Base-by-base conservation (phyloP, 768 basidiomycete genomes). In the Candolleomyces aberdarensis region DNA sequence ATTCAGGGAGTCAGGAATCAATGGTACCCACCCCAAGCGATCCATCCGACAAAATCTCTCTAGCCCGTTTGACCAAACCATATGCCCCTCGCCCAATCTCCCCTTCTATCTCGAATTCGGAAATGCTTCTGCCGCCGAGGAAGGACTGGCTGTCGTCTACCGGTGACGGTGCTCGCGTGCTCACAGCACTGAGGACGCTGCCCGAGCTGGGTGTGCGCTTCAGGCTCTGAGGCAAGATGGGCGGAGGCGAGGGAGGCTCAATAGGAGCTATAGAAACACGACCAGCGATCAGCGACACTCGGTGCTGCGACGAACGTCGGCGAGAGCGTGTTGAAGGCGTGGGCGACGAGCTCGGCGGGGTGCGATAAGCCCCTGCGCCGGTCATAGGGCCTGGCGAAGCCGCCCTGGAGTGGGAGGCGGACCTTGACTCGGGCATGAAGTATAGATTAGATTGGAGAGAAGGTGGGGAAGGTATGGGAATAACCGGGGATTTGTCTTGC, bases 41-140 rank as follows among this genome's bases (percentile, higher is more conserved):
- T 5, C 92, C 92, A 71, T 92, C 88, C 8, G 79, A 67, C 41
- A 80, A 82, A 65, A 88, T 88, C 69, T 95, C 92, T 63, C 91
- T 82, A 1, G 87, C 96, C 58, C 92, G 83, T 73, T 96, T 95
- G 43, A 99, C 96, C 47, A 98, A 80, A 2, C 96, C 96, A 72
- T 98, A 98, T 11, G 96, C 96, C 10, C 96, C 96, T 59, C 93
- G 83, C 14, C 96, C 96, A 26, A 96, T 92, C 69, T 96, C 94
- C 49, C 83, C 83, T 66, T 94, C 86, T 58, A 97, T 88, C 20
- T 88, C 82, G 70, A 91, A 97, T 67, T 94, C 90, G 5, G 87
- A 88, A 62, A 98, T 94, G 63, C 82, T 91, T 62, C 87, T 83
- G 39, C 85, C 83, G 49, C 89, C 89, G 10, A 77, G 73, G 61